Conservation (phyloP, 2,329 filamentous ascomycete genomes). For the Xylariaceae sp. region DNA sequence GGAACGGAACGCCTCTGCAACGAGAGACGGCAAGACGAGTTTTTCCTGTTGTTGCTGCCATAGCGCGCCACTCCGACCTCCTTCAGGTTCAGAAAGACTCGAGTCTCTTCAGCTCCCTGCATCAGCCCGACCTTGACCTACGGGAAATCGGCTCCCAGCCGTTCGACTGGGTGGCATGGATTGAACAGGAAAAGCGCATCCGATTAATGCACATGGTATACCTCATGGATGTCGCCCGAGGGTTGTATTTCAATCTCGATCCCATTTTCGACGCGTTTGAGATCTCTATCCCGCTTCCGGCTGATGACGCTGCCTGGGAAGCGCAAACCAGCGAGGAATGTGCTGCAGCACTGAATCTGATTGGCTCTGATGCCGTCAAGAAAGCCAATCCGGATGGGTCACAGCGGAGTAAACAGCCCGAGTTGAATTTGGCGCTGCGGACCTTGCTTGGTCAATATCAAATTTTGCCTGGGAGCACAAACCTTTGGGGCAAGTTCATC, state of each 20-base stretch:
- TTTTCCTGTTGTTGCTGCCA: slow-evolving; percentile 50
- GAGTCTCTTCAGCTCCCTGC: slow-evolving; percentile 52
- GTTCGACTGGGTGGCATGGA: slow-evolving; percentile 63
- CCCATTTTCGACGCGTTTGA: slow-evolving; percentile 60
- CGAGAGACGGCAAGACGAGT: slow-evolving; percentile 57
- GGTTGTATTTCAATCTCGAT: slow-evolving; percentile 65
- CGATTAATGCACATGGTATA: slow-evolving; percentile 61
- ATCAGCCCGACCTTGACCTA: slow-evolving; percentile 48
- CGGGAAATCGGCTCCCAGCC: slow-evolving; percentile 42
- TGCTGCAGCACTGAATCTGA: slow-evolving; percentile 58
- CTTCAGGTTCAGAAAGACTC: slow-evolving; percentile 47
- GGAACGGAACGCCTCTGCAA: slow-evolving; percentile 64
- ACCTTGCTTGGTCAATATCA: slow-evolving; percentile 55
- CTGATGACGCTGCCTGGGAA: slow-evolving; percentile 71
- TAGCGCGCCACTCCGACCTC: slow-evolving; percentile 53
- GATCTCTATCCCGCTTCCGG: slow-evolving; percentile 61
- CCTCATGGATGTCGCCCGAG: slow-evolving; percentile 58
- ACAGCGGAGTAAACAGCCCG: slow-evolving; percentile 57
- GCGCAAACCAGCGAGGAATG: slow-evolving; percentile 55
- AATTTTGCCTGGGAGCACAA: slow-evolving; percentile 61
- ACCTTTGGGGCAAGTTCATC: slow-evolving; percentile 69
- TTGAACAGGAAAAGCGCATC: slow-evolving; percentile 65
- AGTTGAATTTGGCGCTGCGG: slow-evolving; percentile 56
- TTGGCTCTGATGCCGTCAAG: slow-evolving; percentile 51
- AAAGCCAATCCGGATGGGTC: slow-evolving; percentile 57